Conservation (phyloP, 2,329 filamentous ascomycete genomes). For the Penicillium fuscoglaucum region DNA sequence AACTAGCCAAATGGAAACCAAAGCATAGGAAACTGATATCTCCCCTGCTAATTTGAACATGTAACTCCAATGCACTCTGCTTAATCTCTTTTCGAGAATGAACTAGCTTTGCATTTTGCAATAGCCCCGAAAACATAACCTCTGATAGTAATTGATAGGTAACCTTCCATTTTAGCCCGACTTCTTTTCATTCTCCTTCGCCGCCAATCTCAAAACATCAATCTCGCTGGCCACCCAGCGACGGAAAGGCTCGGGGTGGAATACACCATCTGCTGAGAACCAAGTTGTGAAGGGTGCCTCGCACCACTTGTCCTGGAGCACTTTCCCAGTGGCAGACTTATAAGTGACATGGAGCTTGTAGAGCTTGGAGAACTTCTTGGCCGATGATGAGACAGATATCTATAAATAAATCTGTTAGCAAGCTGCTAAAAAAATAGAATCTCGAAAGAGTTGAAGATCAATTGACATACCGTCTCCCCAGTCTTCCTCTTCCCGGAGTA, state of each 20-base stretch:
- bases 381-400: conserved; percentile 71
- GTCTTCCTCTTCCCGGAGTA: conserved; percentile 75
- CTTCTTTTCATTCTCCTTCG: conserved; percentile 38
- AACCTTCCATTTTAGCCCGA: conserved; percentile 16
- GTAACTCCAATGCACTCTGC: neutral
- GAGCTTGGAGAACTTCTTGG: conserved; percentile 75
- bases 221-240: conserved; percentile 62
- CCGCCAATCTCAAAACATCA: conserved; percentile 55
- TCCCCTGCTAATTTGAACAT: neutral
- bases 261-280: conserved; percentile 60
- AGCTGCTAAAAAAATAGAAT: neutral
- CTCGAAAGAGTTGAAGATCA: neutral
- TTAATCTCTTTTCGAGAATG: neutral
- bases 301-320: conserved; percentile 50
- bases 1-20: neutral
- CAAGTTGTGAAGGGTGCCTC: conserved; percentile 60
- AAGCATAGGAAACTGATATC: neutral
- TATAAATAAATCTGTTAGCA: conserved; percentile 37
- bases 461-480: conserved; percentile 57
- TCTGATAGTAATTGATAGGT: neutral
- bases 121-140: neutral
- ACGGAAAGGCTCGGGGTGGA: conserved; percentile 62
- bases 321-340: conserved; percentile 40
- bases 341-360: conserved; percentile 71
- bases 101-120: neutral